Percentiles rank a stretch among this genome's conserved stretches.
phyloP scores from a whole-genome alignment of 257 asterid species.

The Perilla frutescens region DNA sequence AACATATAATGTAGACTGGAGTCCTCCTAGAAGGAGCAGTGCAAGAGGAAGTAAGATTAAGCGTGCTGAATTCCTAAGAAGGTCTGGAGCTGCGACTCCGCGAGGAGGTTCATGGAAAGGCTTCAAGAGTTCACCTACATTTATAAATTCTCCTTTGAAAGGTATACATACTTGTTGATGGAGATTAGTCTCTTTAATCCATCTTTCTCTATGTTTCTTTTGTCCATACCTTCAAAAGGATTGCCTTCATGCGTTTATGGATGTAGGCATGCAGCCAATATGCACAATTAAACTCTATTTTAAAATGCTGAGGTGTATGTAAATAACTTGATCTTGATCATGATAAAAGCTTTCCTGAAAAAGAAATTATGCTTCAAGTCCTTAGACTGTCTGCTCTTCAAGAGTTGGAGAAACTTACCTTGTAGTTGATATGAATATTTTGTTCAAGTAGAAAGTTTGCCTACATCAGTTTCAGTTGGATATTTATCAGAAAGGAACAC shows the following conservation, averaged over 20 bases:
- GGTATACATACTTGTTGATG: conserved; percentile 40
- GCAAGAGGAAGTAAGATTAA: conserved; percentile 42
- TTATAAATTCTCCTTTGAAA: conserved; percentile 55
- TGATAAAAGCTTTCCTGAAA: not conserved
- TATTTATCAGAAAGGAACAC: not conserved
- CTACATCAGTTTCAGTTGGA: conserved; percentile 12
- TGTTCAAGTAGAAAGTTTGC: conserved; percentile 7
- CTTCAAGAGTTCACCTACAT: conserved; percentile 48
- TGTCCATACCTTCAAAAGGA: not conserved
- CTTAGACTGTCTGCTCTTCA: not conserved
- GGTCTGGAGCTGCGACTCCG: conserved; percentile 48
- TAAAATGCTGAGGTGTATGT: conserved; percentile 10
- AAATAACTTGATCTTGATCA: not conserved
- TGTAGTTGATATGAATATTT: not conserved
- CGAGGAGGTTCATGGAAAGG: conserved; percentile 52
- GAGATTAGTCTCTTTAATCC: conserved; percentile 15
- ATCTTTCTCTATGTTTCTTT: not conserved
- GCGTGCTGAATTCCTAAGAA: conserved; percentile 73
- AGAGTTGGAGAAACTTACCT: not conserved
- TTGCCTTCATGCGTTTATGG: not conserved
- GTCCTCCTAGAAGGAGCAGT: conserved; percentile 46
- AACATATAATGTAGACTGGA: conserved; percentile 45
- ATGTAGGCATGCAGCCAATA: conserved; percentile 1
- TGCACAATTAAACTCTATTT: not conserved
- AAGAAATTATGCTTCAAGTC: not conserved